Base-by-base conservation (phyloP, 78 protist genomes). In the Pigoraptor vietnamica region DNA sequence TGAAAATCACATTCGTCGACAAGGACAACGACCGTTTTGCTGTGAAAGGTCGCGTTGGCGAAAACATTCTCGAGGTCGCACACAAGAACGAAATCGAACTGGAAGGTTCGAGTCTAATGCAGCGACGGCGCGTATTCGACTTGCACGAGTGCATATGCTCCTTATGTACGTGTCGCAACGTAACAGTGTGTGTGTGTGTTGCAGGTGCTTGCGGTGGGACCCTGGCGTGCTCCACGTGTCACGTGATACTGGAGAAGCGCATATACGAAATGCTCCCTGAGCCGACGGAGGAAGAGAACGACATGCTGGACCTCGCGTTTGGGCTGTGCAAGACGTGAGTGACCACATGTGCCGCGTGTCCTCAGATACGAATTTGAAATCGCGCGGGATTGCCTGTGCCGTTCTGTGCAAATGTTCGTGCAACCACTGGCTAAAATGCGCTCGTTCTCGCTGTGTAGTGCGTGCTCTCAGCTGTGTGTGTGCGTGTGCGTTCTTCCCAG, bases 171-270 rank as follows among this genome's bases (percentile, higher is more conserved):
- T 32, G 35, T 81, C 84, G 37, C 37, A 24, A 1, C 55, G 37
- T 1, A 55, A 23, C 55, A 1, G 9, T 0, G 29, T 9, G 2
- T 9, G 33, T 37, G 9, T 1, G 14, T 33, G 38, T 34, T 0
- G 39, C 14, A 83, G 94, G 98, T 6, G 97, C 98, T 2, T 95
- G 98, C 82, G 97, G 95, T 81, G 94, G 95, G 37, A 94, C 97
- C 14, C 92, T 93, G 29, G 98, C 98, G 21, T 96, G 98, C 87
- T 96, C 98, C n/a, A 96, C 98, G 21, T 96, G 98, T 89, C 98
- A 96, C 48, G 94, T 95, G 29, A 55, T 94, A 82, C 40, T 95
- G 36, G 93, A 93, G 37, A 39, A 83, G 81, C 86, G 35, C 86
- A 35, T 36, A 83, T 96, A 40, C 89, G 88, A 96, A 81, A 39